Conservation (phyloP, 805 yeast genomes). For the Ogataea kodamae region DNA sequence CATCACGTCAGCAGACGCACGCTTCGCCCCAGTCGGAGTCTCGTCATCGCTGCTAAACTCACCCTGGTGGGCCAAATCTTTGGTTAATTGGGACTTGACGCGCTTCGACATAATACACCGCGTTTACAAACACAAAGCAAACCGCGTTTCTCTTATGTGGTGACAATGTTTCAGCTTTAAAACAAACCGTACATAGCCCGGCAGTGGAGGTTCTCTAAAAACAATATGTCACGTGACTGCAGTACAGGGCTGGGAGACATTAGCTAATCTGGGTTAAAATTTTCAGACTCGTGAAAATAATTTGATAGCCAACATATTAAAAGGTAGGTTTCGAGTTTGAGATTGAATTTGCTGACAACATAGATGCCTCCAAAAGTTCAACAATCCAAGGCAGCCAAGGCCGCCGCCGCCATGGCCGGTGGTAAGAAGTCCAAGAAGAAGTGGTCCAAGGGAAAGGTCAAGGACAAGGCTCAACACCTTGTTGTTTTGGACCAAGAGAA, state of each 20-base stretch:
- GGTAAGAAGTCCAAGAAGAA: conserved; percentile 99
- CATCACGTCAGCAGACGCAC: conserved; percentile 60
- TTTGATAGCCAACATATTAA: conserved; percentile 12
- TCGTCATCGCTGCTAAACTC: conserved; percentile 36
- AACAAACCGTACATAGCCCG: too few species aligned
- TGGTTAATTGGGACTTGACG: conserved; percentile 55
- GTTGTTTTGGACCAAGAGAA: conserved; percentile 96
- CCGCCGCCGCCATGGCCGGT: conserved; percentile 99
- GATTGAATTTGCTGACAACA: conserved; percentile 23
- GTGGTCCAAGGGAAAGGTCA: conserved; percentile 99
- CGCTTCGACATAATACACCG: conserved; percentile 44
- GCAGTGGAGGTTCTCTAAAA: too few species aligned
- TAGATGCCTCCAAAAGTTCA: conserved; percentile 98
- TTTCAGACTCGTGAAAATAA: conserved; percentile 6
- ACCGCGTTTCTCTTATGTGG: conserved; percentile 11
- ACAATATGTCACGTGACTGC: conserved; percentile 6
- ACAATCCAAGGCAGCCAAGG: conserved; percentile 99
- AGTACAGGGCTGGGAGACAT: conserved; percentile 2
- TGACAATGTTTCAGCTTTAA: conserved; percentile 6
- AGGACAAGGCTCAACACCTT: conserved; percentile 99
- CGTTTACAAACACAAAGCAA: conserved; percentile 9
- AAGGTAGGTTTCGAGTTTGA: conserved; percentile 20
- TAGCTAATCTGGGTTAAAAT: conserved; percentile 10
- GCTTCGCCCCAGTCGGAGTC: conserved; percentile 30
- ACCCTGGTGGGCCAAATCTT: conserved; percentile 39